phyloP scores from a whole-genome alignment of 164 flowering plant species.

The Nymphaea colorata region DNA sequence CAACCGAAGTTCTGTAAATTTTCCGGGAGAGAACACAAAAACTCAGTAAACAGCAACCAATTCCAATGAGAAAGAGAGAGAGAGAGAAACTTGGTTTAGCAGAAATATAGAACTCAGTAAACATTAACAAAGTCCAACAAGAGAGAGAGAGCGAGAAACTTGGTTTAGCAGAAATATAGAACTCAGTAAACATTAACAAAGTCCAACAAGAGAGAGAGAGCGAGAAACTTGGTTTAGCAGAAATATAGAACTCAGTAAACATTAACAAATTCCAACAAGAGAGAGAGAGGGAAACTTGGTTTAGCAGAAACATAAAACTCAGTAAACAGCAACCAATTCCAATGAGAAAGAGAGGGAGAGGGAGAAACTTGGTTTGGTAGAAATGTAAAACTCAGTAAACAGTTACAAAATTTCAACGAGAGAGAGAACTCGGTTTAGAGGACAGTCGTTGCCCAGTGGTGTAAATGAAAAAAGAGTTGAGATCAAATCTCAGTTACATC shows the following conservation, averaged over 20 bases:
- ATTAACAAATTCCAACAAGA: not conserved
- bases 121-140: not conserved
- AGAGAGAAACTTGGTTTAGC: not conserved
- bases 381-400: too few relatives aligned
- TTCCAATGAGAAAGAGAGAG: not conserved
- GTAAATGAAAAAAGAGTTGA: too few relatives aligned
- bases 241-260: too few relatives aligned
- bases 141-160: not conserved
- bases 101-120: not conserved
- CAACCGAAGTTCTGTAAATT: slow-evolving; percentile 16
- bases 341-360: not conserved
- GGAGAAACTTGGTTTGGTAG: not conserved
- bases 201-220: not conserved
- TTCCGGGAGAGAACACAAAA: too few relatives aligned
- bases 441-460: too few relatives aligned
- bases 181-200: not conserved
- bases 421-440: too few relatives aligned
- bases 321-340: not conserved
- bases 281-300: too few relatives aligned
- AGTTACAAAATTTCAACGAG: too few relatives aligned
- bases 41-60: not conserved
- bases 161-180: too few relatives aligned
- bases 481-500: too few relatives aligned
- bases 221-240: too few relatives aligned
- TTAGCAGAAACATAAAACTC: not conserved